Conservation (phyloP, 2,329 filamentous ascomycete species). For the Neonectria punicea region DNA sequence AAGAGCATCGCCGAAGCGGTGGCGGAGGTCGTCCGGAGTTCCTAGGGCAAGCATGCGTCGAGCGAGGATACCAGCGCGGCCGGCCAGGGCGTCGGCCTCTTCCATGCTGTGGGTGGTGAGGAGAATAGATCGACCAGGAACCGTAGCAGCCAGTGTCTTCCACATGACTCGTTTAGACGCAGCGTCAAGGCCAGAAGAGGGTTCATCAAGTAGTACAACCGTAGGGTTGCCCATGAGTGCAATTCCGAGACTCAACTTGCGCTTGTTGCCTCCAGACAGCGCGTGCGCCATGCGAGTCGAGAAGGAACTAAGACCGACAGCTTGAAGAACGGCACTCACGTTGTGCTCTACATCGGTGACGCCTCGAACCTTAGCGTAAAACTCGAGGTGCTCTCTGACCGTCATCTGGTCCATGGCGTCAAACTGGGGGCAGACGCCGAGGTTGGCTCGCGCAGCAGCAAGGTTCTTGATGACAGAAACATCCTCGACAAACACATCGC, state of each 20-base stretch:
- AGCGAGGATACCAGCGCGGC: conserved; percentile 86
- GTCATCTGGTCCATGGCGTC: conserved; percentile 93
- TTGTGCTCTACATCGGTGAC: conserved; percentile 81
- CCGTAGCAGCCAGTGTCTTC: conserved; percentile 80
- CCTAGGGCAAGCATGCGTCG: conserved; percentile 87
- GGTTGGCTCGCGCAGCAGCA: conserved; percentile 75
- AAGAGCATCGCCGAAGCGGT: conserved; percentile 80
- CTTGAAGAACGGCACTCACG: conserved; percentile 79
- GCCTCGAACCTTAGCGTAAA: conserved; percentile 88
- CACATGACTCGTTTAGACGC: conserved; percentile 94
- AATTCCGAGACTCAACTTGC: conserved; percentile 90
- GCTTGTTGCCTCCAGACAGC: conserved; percentile 89
- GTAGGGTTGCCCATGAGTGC: conserved; percentile 92
- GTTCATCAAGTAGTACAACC: conserved; percentile 89
- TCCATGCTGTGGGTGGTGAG: conserved; percentile 97
- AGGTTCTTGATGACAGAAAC: conserved; percentile 78
- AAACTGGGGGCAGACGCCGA: conserved; percentile 93
- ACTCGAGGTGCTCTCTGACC: conserved; percentile 83
- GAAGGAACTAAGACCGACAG: conserved; percentile 81
- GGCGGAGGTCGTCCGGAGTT: conserved; percentile 76
- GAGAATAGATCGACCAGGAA: conserved; percentile 81
- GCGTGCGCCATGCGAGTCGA: conserved; percentile 78
- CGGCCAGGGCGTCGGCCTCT: conserved; percentile 89
- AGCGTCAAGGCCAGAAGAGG: conserved; percentile 88
- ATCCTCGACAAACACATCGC: conserved; percentile 84